These are phyloP conservation scores for Colletotrichum ledebouriae DNA, from an alignment of 2,329 filamentous ascomycete species.

Conservation along the genomic window DNA sequence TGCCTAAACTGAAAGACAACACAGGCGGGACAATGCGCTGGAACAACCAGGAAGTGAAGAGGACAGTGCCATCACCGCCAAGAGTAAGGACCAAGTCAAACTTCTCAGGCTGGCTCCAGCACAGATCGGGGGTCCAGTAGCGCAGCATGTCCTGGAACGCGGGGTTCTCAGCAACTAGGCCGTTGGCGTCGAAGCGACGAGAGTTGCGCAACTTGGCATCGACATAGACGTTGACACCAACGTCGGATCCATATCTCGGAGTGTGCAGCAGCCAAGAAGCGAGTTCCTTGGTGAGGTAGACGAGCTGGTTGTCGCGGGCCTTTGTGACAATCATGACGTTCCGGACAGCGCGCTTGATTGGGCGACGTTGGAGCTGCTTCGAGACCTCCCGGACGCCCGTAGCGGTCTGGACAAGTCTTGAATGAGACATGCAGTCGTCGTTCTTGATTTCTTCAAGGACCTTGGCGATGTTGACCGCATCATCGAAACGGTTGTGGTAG, in stretches of 20 bases:
- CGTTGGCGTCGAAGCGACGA: conserved; percentile 85
- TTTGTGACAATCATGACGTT: conserved; percentile 99
- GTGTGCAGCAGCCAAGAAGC: conserved; percentile 89
- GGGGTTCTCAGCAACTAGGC: conserved; percentile 79
- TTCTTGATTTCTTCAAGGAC: conserved; percentile 94
- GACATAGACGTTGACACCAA: conserved; percentile 98
- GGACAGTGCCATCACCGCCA: conserved; percentile 87
- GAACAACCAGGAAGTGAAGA: conserved; percentile 94
- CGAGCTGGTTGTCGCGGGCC: conserved; percentile 93
- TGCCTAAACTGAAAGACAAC: conserved; percentile 86
- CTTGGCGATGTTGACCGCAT: conserved; percentile 93
- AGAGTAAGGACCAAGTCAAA: conserved; percentile 95
- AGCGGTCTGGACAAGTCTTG: conserved; percentile 92
- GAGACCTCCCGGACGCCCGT: conserved; percentile 95
- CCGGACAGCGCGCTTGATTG: conserved; percentile 90
- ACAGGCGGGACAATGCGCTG: conserved; percentile 89
- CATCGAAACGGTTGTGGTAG: conserved; percentile 97
- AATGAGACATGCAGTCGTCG: conserved; percentile 92
- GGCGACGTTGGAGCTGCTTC: conserved; percentile 91
- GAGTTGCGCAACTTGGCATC: conserved; percentile 92
- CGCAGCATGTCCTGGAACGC: conserved; percentile 87
- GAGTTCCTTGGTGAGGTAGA: conserved; percentile 88
- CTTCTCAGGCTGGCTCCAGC: conserved; percentile 92
- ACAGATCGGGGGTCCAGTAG: conserved; percentile 97
- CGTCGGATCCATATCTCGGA: conserved; percentile 86